A percentile compares a stretch with the other conserved stretches of the same genome.
Evolutionary conservation across 192 early-diverging fungal species (phyloP).

Genomic region (Backusella australiensis): DNA sequence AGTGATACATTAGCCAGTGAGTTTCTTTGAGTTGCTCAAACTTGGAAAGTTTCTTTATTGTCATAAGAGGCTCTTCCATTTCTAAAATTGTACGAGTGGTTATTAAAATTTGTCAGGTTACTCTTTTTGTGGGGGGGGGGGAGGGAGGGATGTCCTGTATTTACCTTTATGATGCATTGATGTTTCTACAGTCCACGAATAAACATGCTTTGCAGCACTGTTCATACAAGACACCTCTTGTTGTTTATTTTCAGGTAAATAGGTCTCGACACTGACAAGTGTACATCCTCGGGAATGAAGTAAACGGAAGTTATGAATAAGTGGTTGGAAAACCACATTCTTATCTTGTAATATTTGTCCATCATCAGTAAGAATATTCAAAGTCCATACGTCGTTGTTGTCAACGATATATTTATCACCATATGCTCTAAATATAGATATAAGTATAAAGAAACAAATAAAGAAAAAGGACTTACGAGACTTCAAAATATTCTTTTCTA

Average conservation of each 20-base stretch:
- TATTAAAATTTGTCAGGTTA: not conserved
- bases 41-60: not conserved
- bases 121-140: too few species aligned
- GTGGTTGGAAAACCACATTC: conserved; percentile 47
- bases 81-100: not conserved
- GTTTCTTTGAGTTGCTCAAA: conserved; percentile 11
- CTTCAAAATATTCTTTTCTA: conserved; percentile 66
- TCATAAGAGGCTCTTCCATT: not conserved
- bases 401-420: conserved; percentile 74
- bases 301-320: conserved; percentile 69
- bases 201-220: conserved; percentile 58
- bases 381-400: conserved; percentile 86
- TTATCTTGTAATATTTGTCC: conserved; percentile 36
- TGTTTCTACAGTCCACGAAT: conserved; percentile 73
- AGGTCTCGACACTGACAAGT: conserved; percentile 72
- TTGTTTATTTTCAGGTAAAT: conserved; percentile 88
- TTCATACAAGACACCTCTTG: conserved; percentile 94
- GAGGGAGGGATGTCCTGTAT: not conserved
- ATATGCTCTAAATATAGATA: conserved; percentile 44
- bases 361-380: conserved; percentile 66
- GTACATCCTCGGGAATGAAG: conserved; percentile 75
- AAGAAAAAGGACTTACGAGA: conserved; percentile 37
- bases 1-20: conserved; percentile 18
- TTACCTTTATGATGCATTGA: not conserved
- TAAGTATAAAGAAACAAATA: not conserved